These are phyloP conservation scores for Capsicum baccatum DNA, from an alignment of 257 asterid genomes.

Conservation along the genomic window DNA sequence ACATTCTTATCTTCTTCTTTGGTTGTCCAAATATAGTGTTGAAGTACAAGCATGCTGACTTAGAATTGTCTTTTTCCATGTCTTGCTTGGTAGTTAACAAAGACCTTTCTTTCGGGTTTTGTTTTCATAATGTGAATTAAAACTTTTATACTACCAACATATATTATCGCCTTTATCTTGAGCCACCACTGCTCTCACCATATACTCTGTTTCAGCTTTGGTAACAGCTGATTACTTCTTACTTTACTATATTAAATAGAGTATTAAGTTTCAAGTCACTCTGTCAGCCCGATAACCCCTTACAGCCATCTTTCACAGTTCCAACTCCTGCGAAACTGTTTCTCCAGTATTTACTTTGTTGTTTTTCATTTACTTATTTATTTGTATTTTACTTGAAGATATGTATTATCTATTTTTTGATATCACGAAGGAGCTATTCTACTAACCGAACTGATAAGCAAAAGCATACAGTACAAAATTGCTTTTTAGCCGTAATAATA, in stretches of 20 bases:
- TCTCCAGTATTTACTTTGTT: neutral
- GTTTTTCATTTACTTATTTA: slow-evolving; percentile 1
- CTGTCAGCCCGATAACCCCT: neutral
- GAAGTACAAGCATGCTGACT: neutral
- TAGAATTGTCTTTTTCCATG: neutral
- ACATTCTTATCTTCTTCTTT: neutral
- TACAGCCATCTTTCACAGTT: neutral
- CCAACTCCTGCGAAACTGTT: neutral
- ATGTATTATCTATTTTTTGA: neutral
- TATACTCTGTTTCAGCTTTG: neutral
- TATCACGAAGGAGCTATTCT: neutral
- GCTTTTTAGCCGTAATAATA: too few relatives aligned
- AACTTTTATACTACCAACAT: neutral
- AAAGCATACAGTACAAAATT: too few relatives aligned
- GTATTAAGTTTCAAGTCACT: neutral
- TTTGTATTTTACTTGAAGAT: neutral
- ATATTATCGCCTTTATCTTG: neutral
- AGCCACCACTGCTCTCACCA: neutral
- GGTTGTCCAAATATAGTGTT: neutral
- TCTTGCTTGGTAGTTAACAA: neutral
- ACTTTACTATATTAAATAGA: neutral
- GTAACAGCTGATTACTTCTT: neutral
- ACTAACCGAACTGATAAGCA: too few relatives aligned
- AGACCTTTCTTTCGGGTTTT: neutral
- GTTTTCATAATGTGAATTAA: neutral